Conservation (phyloP, 2,329 filamentous ascomycete genomes). For the Moelleriella libera region DNA sequence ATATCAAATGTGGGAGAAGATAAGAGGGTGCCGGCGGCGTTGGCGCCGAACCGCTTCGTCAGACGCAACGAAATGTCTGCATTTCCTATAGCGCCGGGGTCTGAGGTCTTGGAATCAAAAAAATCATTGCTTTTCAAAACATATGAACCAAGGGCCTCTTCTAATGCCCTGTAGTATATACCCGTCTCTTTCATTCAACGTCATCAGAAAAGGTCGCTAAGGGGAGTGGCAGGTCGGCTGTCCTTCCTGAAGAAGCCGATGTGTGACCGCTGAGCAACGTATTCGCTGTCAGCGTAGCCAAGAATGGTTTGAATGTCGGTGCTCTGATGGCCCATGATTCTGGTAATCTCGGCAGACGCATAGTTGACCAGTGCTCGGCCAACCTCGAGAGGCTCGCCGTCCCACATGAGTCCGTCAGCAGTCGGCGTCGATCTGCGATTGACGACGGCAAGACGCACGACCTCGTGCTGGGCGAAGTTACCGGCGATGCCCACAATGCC, state of each 20-base stretch:
- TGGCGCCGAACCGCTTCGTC: no score
- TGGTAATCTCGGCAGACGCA: conserved; percentile 64
- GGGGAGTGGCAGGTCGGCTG: conserved; percentile 38
- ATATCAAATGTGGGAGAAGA: no score
- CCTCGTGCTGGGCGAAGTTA: conserved; percentile 81
- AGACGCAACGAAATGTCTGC: no score
- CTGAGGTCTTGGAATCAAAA: no score
- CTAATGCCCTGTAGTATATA: no score
- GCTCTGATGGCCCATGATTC: conserved; percentile 76
- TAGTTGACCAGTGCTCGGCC: conserved; percentile 89
- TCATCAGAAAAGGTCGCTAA: conserved; percentile 8
- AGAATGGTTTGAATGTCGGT: conserved; percentile 65
- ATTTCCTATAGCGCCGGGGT: no score
- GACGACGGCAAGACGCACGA: conserved; percentile 74
- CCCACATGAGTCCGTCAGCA: conserved; percentile 30
- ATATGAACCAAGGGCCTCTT: no score
- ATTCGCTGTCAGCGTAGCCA: conserved; percentile 90
- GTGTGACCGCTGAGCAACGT: conserved; percentile 79
- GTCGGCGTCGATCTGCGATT: conserved; percentile 34
- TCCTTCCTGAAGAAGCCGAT: conserved; percentile 56
- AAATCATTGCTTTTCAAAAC: no score
- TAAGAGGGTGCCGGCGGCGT: no score
- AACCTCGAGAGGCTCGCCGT: conserved; percentile 51
- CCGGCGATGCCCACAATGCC: conserved; percentile 88
- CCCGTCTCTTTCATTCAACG: background rate